Conservation (phyloP, 192 early-diverging fungal genomes). For the Backusella luteola region DNA sequence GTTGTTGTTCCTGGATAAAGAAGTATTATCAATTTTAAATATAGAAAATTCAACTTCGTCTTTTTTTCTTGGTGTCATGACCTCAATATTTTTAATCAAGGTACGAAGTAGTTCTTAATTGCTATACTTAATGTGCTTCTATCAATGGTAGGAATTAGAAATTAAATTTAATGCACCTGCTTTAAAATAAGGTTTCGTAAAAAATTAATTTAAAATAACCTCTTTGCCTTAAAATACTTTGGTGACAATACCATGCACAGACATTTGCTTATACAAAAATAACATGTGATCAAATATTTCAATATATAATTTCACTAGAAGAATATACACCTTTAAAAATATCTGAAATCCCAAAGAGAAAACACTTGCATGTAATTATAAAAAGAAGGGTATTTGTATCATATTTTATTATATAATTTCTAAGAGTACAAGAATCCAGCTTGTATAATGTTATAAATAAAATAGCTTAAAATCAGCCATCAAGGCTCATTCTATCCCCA, state of each 20-base stretch:
- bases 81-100: not conserved
- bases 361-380: not conserved
- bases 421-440: not conserved
- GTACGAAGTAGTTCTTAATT: not conserved
- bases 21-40: not conserved
- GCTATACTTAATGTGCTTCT: not conserved
- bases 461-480: not conserved
- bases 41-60: not conserved
- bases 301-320: not conserved
- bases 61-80: not conserved
- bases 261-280: not conserved
- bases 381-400: not conserved
- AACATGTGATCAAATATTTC: not conserved
- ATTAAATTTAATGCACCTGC: not conserved
- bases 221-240: not conserved
- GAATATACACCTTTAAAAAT: not conserved
- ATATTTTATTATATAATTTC: not conserved
- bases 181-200: not conserved
- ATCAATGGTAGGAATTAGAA: not conserved
- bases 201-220: not conserved
- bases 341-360: not conserved
- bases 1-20: not conserved
- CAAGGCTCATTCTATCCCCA: not conserved
- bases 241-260: not conserved
- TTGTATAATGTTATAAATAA: not conserved